Evolutionary conservation across 2,329 filamentous ascomycete species (phyloP).

Genomic region (Tolypocladium tropicale): DNA sequence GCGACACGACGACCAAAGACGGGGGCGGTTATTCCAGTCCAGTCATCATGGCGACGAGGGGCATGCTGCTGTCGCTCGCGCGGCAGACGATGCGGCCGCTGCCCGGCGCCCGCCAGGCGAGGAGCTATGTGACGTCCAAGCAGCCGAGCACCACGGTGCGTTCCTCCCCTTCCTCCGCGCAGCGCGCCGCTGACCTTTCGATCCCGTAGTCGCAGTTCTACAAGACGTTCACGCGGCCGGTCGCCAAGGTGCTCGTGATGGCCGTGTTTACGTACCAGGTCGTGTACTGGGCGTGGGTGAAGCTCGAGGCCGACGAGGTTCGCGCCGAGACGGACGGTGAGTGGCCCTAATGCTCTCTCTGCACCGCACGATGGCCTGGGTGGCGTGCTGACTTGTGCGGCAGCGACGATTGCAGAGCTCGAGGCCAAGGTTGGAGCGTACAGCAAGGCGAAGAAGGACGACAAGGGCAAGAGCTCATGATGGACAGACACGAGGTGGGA

Average conservation of each 20-base stretch:
- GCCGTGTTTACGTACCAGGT: conserved; percentile 72
- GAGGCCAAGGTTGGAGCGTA: conserved; percentile 27
- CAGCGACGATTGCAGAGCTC: conserved; percentile 23
- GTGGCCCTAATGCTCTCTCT: conserved; percentile 9
- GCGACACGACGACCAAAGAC: neutral
- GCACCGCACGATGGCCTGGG: neutral
- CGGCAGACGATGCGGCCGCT: neutral
- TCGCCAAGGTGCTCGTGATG: conserved; percentile 63
- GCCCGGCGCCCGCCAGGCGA: neutral
- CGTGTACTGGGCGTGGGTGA: conserved; percentile 65
- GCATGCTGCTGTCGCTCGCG: neutral
- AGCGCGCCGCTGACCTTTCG: neutral
- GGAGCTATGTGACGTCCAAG: neutral
- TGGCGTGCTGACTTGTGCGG: neutral
- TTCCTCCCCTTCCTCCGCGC: too few relatives aligned
- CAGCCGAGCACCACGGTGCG: conserved; percentile 3
- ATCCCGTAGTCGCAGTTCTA: conserved; percentile 53
- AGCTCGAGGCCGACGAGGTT: conserved; percentile 62
- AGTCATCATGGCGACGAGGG: neutral
- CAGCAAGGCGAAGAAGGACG: conserved; percentile 12
- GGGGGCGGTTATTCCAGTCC: too few relatives aligned
- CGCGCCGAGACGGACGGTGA: conserved; percentile 47
- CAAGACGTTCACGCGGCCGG: conserved; percentile 61
- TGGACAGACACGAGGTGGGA: too few relatives aligned
- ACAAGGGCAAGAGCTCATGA: conserved; percentile 6